Evolutionary conservation across 805 yeast genomes (phyloP).

Genomic region (Naumovozyma castellii): DNA sequence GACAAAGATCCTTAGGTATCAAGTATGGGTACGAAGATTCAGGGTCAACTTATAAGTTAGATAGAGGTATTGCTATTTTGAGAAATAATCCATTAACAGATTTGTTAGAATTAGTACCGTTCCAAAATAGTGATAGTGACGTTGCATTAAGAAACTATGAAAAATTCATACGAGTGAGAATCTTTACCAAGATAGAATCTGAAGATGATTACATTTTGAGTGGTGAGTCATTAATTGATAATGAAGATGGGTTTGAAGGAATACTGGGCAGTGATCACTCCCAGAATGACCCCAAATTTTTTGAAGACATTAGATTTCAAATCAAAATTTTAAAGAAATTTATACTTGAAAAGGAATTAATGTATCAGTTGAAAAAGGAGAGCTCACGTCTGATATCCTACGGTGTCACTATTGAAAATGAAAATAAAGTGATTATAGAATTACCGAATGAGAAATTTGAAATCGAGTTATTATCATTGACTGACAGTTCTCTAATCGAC

Average conservation of each 20-base stretch:
- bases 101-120: constrained; percentile 36
- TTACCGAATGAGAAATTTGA: constrained; percentile 59
- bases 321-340: constrained; percentile 61
- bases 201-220: constrained; percentile 43
- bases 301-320: constrained; percentile 40
- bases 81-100: constrained; percentile 35
- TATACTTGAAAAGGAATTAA: constrained; percentile 83
- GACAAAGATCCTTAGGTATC: constrained; percentile 56
- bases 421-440: constrained; percentile 56
- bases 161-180: constrained; percentile 49
- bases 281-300: constrained; percentile 14
- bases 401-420: constrained; percentile 55
- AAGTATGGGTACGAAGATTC: constrained; percentile 89
- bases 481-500: constrained; percentile 28
- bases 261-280: constrained; percentile 4
- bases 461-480: constrained; percentile 49
- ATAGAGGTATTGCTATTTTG: constrained; percentile 68
- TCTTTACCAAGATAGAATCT: constrained; percentile 45
- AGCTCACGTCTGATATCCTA: constrained; percentile 59
- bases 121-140: constrained; percentile 23
- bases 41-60: constrained; percentile 62
- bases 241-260: constrained; percentile 5
- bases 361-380: constrained; percentile 68
- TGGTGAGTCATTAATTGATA: constrained; percentile 41
- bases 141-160: constrained; percentile 9